Conservation (phyloP, 1,284 basidiomycete genomes). For the Ganoderma boninense region DNA sequence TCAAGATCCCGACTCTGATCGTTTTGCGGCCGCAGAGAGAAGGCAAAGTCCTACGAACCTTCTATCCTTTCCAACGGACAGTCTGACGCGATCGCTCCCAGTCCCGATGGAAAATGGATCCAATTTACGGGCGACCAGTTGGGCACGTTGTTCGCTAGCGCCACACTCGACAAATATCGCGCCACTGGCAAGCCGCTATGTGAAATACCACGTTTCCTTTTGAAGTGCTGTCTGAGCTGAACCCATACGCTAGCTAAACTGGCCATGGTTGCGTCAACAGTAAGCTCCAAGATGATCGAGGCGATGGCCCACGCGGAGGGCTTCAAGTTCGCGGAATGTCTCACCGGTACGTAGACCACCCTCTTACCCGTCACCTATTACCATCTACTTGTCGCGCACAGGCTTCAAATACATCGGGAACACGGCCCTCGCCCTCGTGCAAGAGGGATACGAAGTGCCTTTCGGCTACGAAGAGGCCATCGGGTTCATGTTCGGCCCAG, state of each 20-base stretch:
- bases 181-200: constrained; percentile 65
- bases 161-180: constrained; percentile 67
- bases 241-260: constrained; percentile 56
- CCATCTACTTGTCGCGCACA: constrained; percentile 35
- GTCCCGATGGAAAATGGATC: constrained; percentile 65
- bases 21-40: constrained; percentile 84
- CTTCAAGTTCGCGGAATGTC: constrained; percentile 83
- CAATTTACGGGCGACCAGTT: constrained; percentile 88
- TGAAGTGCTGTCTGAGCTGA: not conserved
- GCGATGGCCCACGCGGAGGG: constrained; percentile 78
- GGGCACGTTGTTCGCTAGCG: constrained; percentile 77
- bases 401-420: constrained; percentile 91
- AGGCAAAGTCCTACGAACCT: constrained; percentile 47
- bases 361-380: not conserved
- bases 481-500: constrained; percentile 83
- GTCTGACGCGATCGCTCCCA: constrained; percentile 34
- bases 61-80: not conserved
- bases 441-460: constrained; percentile 74
- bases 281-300: constrained; percentile 88
- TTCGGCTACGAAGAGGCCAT: constrained; percentile 93
- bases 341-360: constrained; percentile 65
- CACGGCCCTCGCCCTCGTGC: constrained; percentile 69
- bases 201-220: constrained; percentile 26
- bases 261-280: constrained; percentile 87
- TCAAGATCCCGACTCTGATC: constrained; percentile 87